Base-by-base conservation (phyloP, 768 basidiomycete genomes). In the Ephemerocybe angulata region DNA sequence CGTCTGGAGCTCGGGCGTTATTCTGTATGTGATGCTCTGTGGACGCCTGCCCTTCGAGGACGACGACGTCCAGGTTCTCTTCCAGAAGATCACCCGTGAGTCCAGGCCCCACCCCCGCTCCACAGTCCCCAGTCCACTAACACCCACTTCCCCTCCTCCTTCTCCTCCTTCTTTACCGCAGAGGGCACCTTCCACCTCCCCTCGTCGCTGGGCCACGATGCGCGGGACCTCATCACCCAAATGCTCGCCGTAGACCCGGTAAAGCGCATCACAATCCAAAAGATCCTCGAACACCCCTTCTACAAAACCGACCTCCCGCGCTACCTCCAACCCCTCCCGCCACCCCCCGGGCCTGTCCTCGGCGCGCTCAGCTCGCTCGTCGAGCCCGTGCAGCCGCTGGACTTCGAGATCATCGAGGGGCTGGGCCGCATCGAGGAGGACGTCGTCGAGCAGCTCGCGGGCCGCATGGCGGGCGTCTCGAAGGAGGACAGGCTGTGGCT, bases 1-100 rank as follows among this genome's bases (percentile, higher is more conserved):
- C 60, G 93, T 98, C 11, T 99, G 97, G 97, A 93, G 91, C 62
- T 91, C 91, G 53, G 97, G 97, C 0, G 96, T 99, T n/a, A 98
- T 99, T 61, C 81, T 99, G 50, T 98, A 95, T 72, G 97, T 98
- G 54, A 94, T 99, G 87, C 81, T 99, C 4, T 95, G 91, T 65
- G 97, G 96, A 4, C 77, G 90, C 44, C 80, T 99, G 28, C 97
- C 97, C 1, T 99, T 99, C 67, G 97, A 98, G 72, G 95, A 98
- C 70, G 93, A 97, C 42, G 90, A 97, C 65, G 93, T 98, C 38
- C 91, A 93, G 47, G 79, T 83, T 0, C 72, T 99, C 11, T 98
- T 98, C 74, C 86, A 88, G 53, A 98, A 98, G 74, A 98, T 99
- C 63, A 89, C 88, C 57, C 87, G 92, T 88, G 63, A 65, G 85